These are phyloP conservation scores for Nigrograna mackinnonii DNA, from an alignment of 2,329 filamentous ascomycete genomes.

Conservation along the genomic window DNA sequence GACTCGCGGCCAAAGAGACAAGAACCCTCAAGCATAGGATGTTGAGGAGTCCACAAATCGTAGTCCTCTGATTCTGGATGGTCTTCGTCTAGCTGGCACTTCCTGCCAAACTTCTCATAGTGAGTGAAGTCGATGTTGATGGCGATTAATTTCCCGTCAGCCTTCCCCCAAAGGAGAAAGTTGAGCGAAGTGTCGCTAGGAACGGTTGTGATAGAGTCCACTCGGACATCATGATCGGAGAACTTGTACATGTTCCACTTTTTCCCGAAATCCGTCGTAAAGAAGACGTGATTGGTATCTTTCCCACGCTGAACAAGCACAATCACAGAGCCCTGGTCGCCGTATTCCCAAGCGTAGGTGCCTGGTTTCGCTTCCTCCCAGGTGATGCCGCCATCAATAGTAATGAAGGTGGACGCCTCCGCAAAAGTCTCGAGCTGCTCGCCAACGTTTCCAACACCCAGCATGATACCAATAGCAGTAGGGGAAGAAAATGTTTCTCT, in stretches of 20 bases:
- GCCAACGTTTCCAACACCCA: conserved; percentile 91
- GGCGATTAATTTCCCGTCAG: conserved; percentile 63
- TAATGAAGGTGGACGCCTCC: conserved; percentile 88
- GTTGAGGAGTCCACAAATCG: conserved; percentile 82
- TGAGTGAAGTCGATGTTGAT: conserved; percentile 89
- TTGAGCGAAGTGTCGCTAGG: conserved; percentile 88
- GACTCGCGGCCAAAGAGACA: conserved; percentile 93
- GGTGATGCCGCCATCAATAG: conserved; percentile 82
- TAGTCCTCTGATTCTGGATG: conserved; percentile 71
- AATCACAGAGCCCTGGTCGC: conserved; percentile 91
- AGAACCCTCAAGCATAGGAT: conserved; percentile 76
- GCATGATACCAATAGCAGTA: conserved; percentile 86
- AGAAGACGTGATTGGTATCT: conserved; percentile 70
- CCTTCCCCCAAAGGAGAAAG: conserved; percentile 84
- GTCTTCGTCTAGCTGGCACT: conserved; percentile 71
- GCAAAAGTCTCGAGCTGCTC: conserved; percentile 66
- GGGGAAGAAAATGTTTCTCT: conserved; percentile 85
- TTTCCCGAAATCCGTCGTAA: conserved; percentile 79
- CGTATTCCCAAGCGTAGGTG: conserved; percentile 89
- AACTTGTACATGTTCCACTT: conserved; percentile 81
- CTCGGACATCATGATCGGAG: conserved; percentile 66
- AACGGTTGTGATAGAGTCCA: conserved; percentile 83
- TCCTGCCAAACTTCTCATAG: conserved; percentile 63
- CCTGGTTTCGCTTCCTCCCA: conserved; percentile 90
- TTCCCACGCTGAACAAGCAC: conserved; percentile 78